Evolutionary conservation across 2,329 filamentous ascomycete genomes (phyloP).

Genomic region (Xylariaceae sp.): DNA sequence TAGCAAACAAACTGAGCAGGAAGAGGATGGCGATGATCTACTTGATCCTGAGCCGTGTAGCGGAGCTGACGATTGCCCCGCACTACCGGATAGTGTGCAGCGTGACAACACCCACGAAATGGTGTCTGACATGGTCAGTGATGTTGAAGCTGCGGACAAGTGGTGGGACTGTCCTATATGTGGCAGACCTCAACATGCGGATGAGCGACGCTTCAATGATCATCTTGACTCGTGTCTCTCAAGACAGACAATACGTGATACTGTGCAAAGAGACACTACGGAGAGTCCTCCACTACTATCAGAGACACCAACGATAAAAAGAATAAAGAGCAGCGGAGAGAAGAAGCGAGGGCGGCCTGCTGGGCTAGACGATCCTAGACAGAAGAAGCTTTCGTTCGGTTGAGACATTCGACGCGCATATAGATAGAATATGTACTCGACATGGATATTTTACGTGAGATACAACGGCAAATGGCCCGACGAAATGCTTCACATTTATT

Average conservation of each 20-base stretch:
- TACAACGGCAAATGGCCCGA: too few species aligned
- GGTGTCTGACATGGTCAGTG: constrained; percentile 3
- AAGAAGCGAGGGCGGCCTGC: constrained; percentile 37
- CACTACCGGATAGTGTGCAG: not conserved
- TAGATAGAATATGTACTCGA: not conserved
- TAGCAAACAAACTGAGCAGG: constrained; percentile 29
- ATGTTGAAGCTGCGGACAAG: constrained; percentile 47
- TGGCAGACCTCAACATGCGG: constrained; percentile 72
- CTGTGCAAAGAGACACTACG: constrained; percentile 64
- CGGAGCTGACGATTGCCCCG: not conserved
- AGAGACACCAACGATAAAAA: constrained; percentile 50
- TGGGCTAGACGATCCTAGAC: constrained; percentile 36
- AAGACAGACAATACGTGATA: constrained; percentile 82
- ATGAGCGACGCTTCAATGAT: constrained; percentile 82
- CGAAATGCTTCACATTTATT: too few species aligned
- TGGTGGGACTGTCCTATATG: constrained; percentile 92
- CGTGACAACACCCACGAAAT: constrained; percentile 41
- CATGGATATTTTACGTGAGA: not conserved
- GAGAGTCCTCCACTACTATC: constrained; percentile 29
- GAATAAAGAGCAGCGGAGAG: constrained; percentile 37
- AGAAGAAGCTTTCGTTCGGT: constrained; percentile 58
- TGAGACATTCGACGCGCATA: constrained; percentile 33
- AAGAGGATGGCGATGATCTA: constrained; percentile 49
- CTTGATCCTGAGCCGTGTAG: not conserved
- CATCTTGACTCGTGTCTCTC: constrained; percentile 95